A percentile compares a stretch with the other conserved stretches of the same genome.
Evolutionary conservation across 108 stramenopile species (phyloP).

Genomic region (Bacterosira constricta): DNA sequence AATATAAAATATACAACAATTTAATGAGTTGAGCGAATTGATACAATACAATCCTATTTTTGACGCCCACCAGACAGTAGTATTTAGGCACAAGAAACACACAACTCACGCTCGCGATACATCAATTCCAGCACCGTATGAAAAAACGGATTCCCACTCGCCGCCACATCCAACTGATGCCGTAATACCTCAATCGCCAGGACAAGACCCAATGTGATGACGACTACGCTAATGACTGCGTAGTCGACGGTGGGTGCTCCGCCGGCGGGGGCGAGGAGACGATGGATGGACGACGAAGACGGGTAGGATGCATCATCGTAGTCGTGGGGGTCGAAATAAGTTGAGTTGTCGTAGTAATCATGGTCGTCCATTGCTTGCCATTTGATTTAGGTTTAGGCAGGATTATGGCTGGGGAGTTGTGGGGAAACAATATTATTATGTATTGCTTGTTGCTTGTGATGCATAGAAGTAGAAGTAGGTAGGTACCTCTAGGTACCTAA

Average conservation of each 20-base stretch:
- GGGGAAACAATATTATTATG: no score
- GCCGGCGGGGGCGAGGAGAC: constrained; percentile 2
- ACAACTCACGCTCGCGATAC: constrained; percentile 78
- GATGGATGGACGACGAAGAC: not conserved
- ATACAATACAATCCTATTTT: no score
- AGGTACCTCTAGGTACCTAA: no score
- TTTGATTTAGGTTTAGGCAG: no score
- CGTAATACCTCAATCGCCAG: constrained; percentile 71
- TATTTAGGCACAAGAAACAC: not conserved
- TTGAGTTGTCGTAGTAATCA: not conserved
- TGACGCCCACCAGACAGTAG: not conserved
- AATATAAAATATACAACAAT: no score
- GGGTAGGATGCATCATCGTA: not conserved
- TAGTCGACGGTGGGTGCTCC: constrained; percentile 54
- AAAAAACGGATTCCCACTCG: constrained; percentile 70
- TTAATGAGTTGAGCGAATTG: no score
- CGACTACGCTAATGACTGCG: constrained; percentile 56
- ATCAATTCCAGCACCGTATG: constrained; percentile 71
- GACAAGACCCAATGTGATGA: constrained; percentile 71
- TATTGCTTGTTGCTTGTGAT: no score
- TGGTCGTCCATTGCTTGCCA: no score
- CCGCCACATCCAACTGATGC: constrained; percentile 66
- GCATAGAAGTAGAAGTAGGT: no score
- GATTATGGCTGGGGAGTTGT: no score
- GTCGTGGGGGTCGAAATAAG: not conserved